A percentile compares a stretch with the other conserved stretches of the same genome.
phyloP scores from a whole-genome alignment of 2,329 filamentous ascomycete genomes.

The Golovinomyces cichoracearum region DNA sequence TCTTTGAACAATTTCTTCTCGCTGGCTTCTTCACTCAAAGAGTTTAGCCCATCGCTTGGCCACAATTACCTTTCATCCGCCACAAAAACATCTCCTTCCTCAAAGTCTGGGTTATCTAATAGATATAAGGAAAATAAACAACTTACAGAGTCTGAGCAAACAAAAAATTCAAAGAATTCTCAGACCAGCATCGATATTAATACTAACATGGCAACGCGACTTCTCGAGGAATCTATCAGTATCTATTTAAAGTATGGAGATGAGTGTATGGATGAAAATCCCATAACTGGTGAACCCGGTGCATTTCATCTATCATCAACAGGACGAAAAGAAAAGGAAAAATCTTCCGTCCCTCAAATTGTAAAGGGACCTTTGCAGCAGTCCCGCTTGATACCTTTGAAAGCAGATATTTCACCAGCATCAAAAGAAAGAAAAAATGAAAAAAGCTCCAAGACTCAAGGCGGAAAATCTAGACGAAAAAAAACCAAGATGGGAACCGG shows the following conservation, averaged over 20 bases:
- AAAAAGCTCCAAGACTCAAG: slow-evolving; percentile 15
- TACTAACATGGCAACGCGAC: slow-evolving; percentile 10
- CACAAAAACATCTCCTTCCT: slow-evolving; percentile 5
- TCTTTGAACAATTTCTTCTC: slow-evolving; percentile 15
- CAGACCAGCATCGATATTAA: slow-evolving; percentile 6
- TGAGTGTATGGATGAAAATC: slow-evolving; percentile 42
- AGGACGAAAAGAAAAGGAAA: slow-evolving; percentile 19
- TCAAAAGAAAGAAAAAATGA: slow-evolving; percentile 12
- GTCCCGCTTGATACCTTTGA: slow-evolving; percentile 6
- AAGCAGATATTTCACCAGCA: slow-evolving; percentile 9
- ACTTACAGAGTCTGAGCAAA: slow-evolving; percentile 17
- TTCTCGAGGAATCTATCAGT: slow-evolving; percentile 29
- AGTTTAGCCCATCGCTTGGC: slow-evolving; percentile 27
- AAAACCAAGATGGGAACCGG: too few relatives aligned
- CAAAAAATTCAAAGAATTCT: slow-evolving; percentile 4
- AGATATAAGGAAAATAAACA: slow-evolving; percentile 19
- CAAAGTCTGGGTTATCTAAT: slow-evolving; percentile 6
- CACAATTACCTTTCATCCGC: slow-evolving; percentile 14
- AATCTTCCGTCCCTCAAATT: slow-evolving; percentile 5
- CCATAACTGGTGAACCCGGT: slow-evolving; percentile 38
- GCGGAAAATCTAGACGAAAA: slow-evolving; percentile 16
- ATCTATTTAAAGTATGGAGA: slow-evolving; percentile 32
- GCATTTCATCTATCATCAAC: slow-evolving; percentile 39
- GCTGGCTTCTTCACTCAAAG: slow-evolving; percentile 13
- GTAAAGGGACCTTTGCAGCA: slow-evolving; percentile 4